phyloP scores from a whole-genome alignment of 108 stramenopile genomes.

The Aurantiochytrium sp. region DNA sequence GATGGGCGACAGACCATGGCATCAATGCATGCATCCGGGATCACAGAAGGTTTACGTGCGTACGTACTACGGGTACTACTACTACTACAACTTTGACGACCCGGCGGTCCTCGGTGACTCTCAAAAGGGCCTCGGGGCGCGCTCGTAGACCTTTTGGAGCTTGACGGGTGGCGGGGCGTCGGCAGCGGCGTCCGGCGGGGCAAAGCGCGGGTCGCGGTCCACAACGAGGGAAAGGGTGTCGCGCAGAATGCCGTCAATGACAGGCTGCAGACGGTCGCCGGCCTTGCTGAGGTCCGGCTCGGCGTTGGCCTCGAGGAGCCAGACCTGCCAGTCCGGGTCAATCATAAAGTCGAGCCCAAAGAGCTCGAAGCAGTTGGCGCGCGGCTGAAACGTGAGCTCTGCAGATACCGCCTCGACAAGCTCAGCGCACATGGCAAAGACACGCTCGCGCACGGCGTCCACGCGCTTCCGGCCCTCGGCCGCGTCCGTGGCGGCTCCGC shows the following conservation, averaged over 20 bases:
- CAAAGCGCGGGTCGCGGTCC: constrained; percentile 10
- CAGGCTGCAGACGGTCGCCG: constrained; percentile 21
- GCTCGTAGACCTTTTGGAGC: neutral
- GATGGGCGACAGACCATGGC: no score
- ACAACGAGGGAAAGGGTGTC: neutral
- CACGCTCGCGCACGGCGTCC: neutral
- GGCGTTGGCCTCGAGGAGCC: neutral
- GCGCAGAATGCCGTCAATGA: neutral
- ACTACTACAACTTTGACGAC: no score
- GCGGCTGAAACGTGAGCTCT: neutral
- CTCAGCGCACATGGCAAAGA: neutral
- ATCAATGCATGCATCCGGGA: no score
- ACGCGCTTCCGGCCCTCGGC: neutral
- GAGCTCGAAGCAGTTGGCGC: neutral
- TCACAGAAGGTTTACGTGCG: no score
- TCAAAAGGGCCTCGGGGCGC: neutral
- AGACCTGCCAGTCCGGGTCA: neutral
- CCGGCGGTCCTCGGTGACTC: no score
- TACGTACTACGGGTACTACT: no score
- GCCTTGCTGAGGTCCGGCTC: constrained; percentile 27
- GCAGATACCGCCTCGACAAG: neutral
- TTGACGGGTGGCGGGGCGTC: neutral
- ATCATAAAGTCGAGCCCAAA: constrained; percentile 29
- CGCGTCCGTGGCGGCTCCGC: neutral
- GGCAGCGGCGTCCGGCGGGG: neutral